Percentiles rank a stretch among this genome's conserved stretches.
phyloP scores from a whole-genome alignment of 768 basidiomycete species.

The Leccinum aurantiacum region DNA sequence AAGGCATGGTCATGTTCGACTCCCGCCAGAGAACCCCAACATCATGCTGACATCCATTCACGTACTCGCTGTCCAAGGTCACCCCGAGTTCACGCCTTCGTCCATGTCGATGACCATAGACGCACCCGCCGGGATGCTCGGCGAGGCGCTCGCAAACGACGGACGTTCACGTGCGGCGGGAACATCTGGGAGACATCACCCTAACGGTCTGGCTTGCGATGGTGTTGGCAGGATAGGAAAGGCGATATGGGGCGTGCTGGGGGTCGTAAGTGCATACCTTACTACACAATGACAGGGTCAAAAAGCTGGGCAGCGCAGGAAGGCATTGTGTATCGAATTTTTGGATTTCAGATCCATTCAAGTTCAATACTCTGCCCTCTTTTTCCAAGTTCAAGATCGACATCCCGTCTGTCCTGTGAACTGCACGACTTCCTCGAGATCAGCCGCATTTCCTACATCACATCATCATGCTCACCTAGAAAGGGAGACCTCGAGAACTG shows the following conservation, averaged over 20 bases:
- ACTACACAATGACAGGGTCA: no score
- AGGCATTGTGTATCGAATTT: no score
- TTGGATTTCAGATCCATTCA: no score
- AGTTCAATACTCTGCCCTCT: no score
- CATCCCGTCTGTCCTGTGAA: conserved; percentile 40
- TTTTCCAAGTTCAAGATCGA: no score
- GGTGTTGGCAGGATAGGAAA: conserved; percentile 43
- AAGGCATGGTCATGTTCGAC: no score
- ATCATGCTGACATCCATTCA: no score
- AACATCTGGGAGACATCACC: conserved; percentile 24
- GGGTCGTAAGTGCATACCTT: not conserved
- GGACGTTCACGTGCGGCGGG: conserved; percentile 39
- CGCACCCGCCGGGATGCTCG: conserved; percentile 54
- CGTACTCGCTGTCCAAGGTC: no score
- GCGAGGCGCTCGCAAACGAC: conserved; percentile 35
- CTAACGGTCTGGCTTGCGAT: conserved; percentile 39
- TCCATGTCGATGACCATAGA: no score
- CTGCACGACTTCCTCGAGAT: conserved; percentile 75
- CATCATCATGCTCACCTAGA: not conserved
- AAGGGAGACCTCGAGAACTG: no score
- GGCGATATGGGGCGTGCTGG: not conserved
- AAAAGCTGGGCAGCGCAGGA: not conserved
- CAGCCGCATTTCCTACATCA: not conserved
- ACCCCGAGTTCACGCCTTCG: no score
- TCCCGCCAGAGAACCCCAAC: no score